Conservation (phyloP, 2,329 filamentous ascomycete species). For the Scorias spongiosa region DNA sequence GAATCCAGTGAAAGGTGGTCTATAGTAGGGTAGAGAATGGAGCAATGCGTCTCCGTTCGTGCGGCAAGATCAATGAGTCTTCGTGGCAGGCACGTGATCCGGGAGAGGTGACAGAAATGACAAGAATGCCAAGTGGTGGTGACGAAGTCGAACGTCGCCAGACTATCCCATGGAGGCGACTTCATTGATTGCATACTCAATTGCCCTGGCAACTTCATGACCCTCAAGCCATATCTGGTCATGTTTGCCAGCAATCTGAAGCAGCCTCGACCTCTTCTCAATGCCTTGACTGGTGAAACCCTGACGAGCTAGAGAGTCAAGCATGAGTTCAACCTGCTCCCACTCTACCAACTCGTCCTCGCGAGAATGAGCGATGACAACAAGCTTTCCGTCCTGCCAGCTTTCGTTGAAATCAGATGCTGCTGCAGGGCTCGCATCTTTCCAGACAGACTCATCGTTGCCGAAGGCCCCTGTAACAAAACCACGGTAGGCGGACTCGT, state of each 20-base stretch:
- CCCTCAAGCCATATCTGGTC: constrained; percentile 50
- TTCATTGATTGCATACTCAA: constrained; percentile 12
- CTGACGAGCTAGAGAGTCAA: constrained; percentile 30
- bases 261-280: constrained; percentile 21
- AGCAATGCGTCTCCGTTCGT: too few species aligned
- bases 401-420: constrained; percentile 25
- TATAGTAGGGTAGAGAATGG: too few species aligned
- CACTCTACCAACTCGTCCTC: constrained; percentile 36
- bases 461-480: constrained; percentile 51
- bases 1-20: too few species aligned
- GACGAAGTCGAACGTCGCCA: too few species aligned
- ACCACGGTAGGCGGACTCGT: constrained; percentile 37
- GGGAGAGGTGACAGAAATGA: too few species aligned
- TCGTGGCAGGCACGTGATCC: too few species aligned
- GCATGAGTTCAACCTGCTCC: constrained; percentile 45
- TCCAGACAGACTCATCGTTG: constrained; percentile 33
- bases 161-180: not conserved
- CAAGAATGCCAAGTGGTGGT: too few species aligned
- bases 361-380: constrained; percentile 31
- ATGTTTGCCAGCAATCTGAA: constrained; percentile 43
- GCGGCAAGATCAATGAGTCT: too few species aligned
- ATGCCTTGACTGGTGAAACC: constrained; percentile 21
- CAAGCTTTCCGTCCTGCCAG: constrained; percentile 25
- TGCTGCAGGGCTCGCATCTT: constrained; percentile 38
- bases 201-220: constrained; percentile 35